A percentile compares a stretch with the other conserved stretches of the same genome.
These are phyloP conservation scores for Phaseolus coccineus DNA, from an alignment of 331 rosid species.

Conservation along the genomic window DNA sequence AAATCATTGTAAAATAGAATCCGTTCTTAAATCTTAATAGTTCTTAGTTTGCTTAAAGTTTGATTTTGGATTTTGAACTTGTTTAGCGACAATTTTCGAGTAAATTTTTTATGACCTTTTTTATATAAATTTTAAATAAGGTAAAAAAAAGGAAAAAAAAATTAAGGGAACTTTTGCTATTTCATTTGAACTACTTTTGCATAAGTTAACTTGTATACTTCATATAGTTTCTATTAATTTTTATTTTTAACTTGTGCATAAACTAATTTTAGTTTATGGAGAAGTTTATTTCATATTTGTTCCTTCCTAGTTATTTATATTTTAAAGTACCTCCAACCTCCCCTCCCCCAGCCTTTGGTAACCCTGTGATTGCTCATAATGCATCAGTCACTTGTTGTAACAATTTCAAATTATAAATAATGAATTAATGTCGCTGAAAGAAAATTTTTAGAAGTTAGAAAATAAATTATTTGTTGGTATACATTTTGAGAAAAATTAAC, in stretches of 20 bases:
- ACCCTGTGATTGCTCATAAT: neutral
- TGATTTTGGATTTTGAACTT: conserved; percentile 37
- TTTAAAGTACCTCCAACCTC: neutral
- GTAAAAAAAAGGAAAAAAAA: conserved; percentile 14
- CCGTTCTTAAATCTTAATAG: neutral
- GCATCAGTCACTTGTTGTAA: neutral
- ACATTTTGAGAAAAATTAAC: conserved; percentile 6
- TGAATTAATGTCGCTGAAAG: neutral
- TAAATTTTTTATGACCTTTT: neutral
- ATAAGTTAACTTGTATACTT: too few relatives aligned
- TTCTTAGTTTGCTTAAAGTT: neutral
- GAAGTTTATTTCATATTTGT: neutral
- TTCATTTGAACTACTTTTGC: conserved; percentile 28
- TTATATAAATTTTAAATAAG: neutral
- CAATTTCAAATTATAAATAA: neutral
- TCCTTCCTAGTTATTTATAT: neutral
- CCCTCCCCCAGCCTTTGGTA: neutral
- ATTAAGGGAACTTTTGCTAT: neutral
- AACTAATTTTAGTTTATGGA: too few relatives aligned
- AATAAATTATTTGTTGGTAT: neutral
- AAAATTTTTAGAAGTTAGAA: neutral
- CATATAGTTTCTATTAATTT: too few relatives aligned
- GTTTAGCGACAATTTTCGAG: neutral
- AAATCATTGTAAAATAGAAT: conserved; percentile 7
- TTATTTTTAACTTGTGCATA: too few relatives aligned